Evolutionary conservation across 306 rosid genomes (phyloP).

Genomic region (Begonia peltatifolia): DNA sequence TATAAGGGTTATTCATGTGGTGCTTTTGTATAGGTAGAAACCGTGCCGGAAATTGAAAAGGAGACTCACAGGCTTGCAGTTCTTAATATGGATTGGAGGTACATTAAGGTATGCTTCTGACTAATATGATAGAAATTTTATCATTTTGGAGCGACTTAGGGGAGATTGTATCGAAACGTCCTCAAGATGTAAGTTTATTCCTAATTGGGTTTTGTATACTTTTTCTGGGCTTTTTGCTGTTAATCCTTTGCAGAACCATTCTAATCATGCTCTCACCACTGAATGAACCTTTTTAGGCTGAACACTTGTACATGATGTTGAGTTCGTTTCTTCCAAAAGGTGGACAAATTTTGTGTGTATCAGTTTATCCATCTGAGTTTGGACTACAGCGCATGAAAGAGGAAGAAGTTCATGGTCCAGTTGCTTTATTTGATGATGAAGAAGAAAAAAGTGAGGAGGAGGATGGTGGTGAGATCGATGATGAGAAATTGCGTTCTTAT

Average conservation of each 20-base stretch:
- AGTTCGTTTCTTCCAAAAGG: conserved; percentile 56
- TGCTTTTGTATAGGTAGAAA: conserved; percentile 29
- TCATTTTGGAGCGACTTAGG: too few species aligned
- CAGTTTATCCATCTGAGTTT: conserved; percentile 85
- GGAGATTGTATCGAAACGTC: too few species aligned
- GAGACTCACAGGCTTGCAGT: conserved; percentile 70
- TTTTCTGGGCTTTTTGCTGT: too few species aligned
- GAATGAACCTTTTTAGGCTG: conserved; percentile 35
- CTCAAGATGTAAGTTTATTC: too few species aligned
- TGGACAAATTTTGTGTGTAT: conserved; percentile 58
- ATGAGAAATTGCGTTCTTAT: conserved; percentile 69
- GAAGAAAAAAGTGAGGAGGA: conserved; percentile 26
- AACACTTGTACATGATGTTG: conserved; percentile 53
- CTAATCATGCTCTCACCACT: too few species aligned
- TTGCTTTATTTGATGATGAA: conserved; percentile 55
- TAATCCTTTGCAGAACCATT: too few species aligned
- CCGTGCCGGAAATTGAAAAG: conserved; percentile 36
- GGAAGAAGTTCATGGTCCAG: conserved; percentile 77
- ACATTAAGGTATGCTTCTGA: conserved; percentile 45
- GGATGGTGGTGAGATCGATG: conserved; percentile 8
- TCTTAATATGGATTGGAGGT: conserved; percentile 87
- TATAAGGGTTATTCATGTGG: not conserved
- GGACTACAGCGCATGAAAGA: conserved; percentile 80
- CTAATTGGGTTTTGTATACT: too few species aligned
- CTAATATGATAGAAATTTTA: too few species aligned